phyloP scores from a whole-genome alignment of 1,284 basidiomycete species.

The Heliocybe sulcata region DNA sequence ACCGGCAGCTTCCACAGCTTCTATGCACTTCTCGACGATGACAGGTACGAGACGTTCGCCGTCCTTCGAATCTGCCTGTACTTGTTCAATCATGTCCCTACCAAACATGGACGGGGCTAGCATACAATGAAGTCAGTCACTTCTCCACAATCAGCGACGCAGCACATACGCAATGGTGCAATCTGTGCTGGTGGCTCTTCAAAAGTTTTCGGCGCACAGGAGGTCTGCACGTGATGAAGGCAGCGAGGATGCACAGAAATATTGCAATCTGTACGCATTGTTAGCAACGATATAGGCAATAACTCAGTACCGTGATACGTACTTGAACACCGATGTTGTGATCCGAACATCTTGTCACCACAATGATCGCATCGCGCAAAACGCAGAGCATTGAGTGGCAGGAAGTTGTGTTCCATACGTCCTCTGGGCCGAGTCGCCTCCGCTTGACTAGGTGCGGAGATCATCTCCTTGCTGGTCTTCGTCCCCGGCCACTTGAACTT shows the following conservation, averaged over 20 bases:
- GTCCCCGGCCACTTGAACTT: constrained; percentile 67
- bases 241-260: constrained; percentile 74
- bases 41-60: constrained; percentile 68
- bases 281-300: constrained; percentile 2
- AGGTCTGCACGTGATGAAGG: constrained; percentile 46
- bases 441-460: background rate
- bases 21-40: constrained; percentile 93
- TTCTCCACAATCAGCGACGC: constrained; percentile 1
- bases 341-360: constrained; percentile 97
- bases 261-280: constrained; percentile 46
- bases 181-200: constrained; percentile 29
- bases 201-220: constrained; percentile 45
- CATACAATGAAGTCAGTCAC: constrained; percentile 7
- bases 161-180: constrained; percentile 42
- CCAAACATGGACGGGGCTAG: constrained; percentile 88
- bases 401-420: constrained; percentile 75
- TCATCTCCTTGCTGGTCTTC: constrained; percentile 19
- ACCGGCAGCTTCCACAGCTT: constrained; percentile 85
- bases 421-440: constrained; percentile 32
- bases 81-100: constrained; percentile 80
- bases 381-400: constrained; percentile 83
- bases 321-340: constrained; percentile 87
- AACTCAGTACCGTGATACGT: constrained; percentile 26
- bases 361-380: constrained; percentile 94
- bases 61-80: constrained; percentile 61